Conservation (phyloP, 257 asterid genomes). For the Solanum pimpinellifolium region DNA sequence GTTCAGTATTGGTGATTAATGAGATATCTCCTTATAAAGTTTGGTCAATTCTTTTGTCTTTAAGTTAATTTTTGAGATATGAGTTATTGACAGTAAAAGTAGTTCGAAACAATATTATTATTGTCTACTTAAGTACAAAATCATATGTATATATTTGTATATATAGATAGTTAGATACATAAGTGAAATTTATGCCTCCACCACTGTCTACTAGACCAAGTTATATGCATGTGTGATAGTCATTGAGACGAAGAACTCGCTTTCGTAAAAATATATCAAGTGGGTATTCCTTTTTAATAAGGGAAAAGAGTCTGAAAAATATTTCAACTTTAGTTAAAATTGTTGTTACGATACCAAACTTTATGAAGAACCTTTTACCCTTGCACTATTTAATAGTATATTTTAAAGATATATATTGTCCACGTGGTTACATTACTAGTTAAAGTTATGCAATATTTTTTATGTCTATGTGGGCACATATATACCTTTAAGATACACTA, state of each 20-base stretch:
- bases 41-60: neutral
- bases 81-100: neutral
- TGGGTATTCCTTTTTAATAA: neutral
- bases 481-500: too few species aligned
- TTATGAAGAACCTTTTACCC: too few species aligned
- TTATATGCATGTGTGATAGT: neutral
- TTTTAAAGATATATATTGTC: too few species aligned
- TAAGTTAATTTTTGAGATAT: too few species aligned
- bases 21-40: too few species aligned
- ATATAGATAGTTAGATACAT: neutral
- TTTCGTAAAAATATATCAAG: neutral
- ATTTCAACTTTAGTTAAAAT: too few species aligned
- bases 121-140: neutral
- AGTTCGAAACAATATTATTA: neutral
- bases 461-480: too few species aligned
- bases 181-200: neutral
- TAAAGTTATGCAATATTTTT: too few species aligned
- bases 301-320: too few species aligned
- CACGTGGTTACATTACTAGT: too few species aligned
- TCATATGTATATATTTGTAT: neutral
- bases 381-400: too few species aligned
- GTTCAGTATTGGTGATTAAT: neutral
- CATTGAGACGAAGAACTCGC: neutral
- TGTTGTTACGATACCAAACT: too few species aligned
- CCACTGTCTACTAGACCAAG: neutral